These are phyloP conservation scores for Trichoderma endophyticum DNA, from an alignment of 2,329 filamentous ascomycete genomes.

Conservation along the genomic window DNA sequence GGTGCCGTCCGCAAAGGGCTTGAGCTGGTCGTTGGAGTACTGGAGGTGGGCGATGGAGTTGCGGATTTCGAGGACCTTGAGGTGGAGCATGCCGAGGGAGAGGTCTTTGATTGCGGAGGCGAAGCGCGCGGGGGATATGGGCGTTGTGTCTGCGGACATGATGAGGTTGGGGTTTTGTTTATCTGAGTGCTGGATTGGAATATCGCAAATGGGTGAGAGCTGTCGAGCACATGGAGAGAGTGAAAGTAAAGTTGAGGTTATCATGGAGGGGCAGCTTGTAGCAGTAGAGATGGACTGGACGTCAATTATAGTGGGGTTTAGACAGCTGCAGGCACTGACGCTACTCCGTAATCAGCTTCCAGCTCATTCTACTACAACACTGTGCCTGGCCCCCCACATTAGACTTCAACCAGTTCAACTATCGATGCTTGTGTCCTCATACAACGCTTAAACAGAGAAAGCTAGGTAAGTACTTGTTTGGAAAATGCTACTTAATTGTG, in stretches of 20 bases:
- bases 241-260: neutral
- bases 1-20: slow-evolving; percentile 60
- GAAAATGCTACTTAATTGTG: neutral
- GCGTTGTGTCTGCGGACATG: slow-evolving; percentile 62
- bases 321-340: neutral
- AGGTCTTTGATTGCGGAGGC: slow-evolving; percentile 65
- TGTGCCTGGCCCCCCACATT: neutral
- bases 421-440: neutral
- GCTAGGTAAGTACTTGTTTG: neutral
- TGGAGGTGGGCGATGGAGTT: slow-evolving; percentile 73
- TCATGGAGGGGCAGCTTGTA: slow-evolving; percentile 10
- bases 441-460: neutral
- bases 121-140: slow-evolving; percentile 62
- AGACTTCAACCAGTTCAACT: neutral
- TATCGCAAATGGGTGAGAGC: neutral
- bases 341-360: neutral
- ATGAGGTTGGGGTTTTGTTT: too few species aligned
- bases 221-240: neutral
- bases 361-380: neutral
- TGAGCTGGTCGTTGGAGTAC: slow-evolving; percentile 69
- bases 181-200: neutral
- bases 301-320: neutral
- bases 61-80: slow-evolving; percentile 72
- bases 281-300: neutral
- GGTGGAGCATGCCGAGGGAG: slow-evolving; percentile 62